Evolutionary conservation across 192 early-diverging fungal genomes (phyloP).

Genomic region (Linnemannia zychae): DNA sequence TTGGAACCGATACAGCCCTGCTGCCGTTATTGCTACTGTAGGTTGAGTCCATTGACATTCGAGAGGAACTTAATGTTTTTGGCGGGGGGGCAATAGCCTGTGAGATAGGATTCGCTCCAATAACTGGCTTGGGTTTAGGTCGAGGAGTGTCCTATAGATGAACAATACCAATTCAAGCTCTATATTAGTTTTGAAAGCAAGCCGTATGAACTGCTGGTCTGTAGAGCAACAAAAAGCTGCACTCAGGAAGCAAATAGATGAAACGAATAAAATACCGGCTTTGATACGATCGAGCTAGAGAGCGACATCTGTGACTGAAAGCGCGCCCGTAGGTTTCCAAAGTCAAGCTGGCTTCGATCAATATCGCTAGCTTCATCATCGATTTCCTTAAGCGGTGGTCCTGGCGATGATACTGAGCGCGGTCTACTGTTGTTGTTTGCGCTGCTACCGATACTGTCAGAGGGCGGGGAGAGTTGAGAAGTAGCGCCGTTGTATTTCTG

Average conservation of each 20-base stretch:
- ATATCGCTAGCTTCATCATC: conserved; percentile 18
- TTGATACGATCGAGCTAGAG: conserved; percentile 9
- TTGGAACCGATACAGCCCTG: background rate
- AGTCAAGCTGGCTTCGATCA: conserved; percentile 42
- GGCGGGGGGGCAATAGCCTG: background rate
- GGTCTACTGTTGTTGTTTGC: conserved; percentile 17
- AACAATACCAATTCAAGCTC: background rate
- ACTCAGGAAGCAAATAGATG: background rate
- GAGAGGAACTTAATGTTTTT: background rate
- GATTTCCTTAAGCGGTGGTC: conserved; percentile 15
- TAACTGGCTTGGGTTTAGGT: conserved; percentile 23
- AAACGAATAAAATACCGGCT: conserved; percentile 20
- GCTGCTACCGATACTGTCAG: background rate
- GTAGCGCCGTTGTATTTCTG: conserved; percentile 4
- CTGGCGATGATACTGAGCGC: conserved; percentile 43
- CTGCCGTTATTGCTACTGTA: background rate
- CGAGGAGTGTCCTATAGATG: conserved; percentile 23
- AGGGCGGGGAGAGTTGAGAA: background rate
- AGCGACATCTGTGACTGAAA: conserved; percentile 48
- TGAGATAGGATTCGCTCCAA: conserved; percentile 18
- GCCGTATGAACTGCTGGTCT: background rate
- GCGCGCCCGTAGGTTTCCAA: conserved; percentile 48
- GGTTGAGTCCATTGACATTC: conserved; percentile 35
- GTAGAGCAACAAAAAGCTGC: background rate
- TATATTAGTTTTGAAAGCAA: background rate